A percentile compares a stretch with the other conserved stretches of the same genome.
These are phyloP conservation scores for Ceratobasidium sp. DNA, from an alignment of 1,284 basidiomycete genomes.

Conservation along the genomic window DNA sequence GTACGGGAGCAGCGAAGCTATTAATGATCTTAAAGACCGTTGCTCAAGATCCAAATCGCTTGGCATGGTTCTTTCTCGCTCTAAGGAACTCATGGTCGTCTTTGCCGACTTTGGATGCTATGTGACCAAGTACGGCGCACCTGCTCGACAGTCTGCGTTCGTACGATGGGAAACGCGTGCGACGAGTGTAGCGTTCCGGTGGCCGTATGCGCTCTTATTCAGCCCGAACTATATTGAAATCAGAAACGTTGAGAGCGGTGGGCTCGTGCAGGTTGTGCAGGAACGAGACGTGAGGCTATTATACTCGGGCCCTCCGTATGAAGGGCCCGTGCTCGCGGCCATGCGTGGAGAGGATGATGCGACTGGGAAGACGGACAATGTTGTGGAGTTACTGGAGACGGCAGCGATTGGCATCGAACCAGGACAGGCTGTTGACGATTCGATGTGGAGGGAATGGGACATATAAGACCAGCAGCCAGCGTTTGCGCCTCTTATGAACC, in stretches of 20 bases:
- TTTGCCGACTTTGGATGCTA: slow-evolving; percentile 80
- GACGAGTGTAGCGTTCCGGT: slow-evolving; percentile 70
- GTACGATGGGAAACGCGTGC: slow-evolving; percentile 83
- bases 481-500: background rate
- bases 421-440: slow-evolving; percentile 21
- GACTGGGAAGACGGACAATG: slow-evolving; percentile 69
- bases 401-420: slow-evolving; percentile 38
- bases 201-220: slow-evolving; percentile 76
- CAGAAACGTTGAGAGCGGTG: slow-evolving; percentile 71
- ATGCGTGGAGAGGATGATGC: slow-evolving; percentile 65
- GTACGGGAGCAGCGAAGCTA: slow-evolving; percentile 57
- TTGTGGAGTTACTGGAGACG: slow-evolving; percentile 80
- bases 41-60: slow-evolving; percentile 73
- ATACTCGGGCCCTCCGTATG: slow-evolving; percentile 62
- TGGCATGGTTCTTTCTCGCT: slow-evolving; percentile 73
- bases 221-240: slow-evolving; percentile 75
- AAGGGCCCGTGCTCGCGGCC: slow-evolving; percentile 70
- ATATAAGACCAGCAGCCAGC: slow-evolving; percentile 3
- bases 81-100: slow-evolving; percentile 73
- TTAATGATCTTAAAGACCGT: slow-evolving; percentile 70
- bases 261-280: slow-evolving; percentile 81
- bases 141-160: slow-evolving; percentile 71
- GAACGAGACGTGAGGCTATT: slow-evolving; percentile 75
- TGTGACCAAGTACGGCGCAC: slow-evolving; percentile 75
- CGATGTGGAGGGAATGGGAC: slow-evolving; percentile 50